Evolutionary conservation across 805 yeast genomes (phyloP).

Genomic region (Tetrapisispora pingtungensis): DNA sequence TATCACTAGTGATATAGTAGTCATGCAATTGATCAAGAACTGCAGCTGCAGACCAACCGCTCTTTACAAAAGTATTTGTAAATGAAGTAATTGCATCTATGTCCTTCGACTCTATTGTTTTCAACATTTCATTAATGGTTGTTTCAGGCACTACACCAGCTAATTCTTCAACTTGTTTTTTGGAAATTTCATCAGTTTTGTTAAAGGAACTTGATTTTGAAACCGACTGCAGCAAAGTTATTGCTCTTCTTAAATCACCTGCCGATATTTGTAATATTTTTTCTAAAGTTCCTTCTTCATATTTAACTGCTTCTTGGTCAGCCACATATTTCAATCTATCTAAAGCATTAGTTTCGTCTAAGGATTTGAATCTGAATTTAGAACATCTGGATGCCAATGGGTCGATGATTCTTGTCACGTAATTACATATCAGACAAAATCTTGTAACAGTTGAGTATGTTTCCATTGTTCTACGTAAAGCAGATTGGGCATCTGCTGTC

Average conservation of each 20-base stretch:
- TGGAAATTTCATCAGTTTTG: constrained; percentile 34
- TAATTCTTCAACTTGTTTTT: constrained; percentile 48
- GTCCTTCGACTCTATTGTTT: constrained; percentile 28
- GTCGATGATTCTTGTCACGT: constrained; percentile 91
- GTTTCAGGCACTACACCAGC: constrained; percentile 63
- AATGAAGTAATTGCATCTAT: constrained; percentile 29
- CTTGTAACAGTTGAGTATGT: constrained; percentile 82
- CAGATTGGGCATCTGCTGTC: constrained; percentile 95
- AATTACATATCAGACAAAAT: constrained; percentile 90
- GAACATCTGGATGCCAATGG: constrained; percentile 96
- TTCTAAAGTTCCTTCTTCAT: constrained; percentile 43
- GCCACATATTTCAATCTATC: constrained; percentile 54
- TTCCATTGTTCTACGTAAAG: constrained; percentile 90
- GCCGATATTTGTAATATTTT: constrained; percentile 62
- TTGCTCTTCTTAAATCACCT: constrained; percentile 92
- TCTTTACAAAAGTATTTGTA: constrained; percentile 40
- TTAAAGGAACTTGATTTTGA: constrained; percentile 40
- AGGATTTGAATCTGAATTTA: constrained; percentile 78
- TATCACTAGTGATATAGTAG: constrained; percentile 45
- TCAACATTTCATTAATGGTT: constrained; percentile 35
- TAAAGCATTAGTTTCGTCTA: constrained; percentile 64
- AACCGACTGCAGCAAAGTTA: constrained; percentile 81
- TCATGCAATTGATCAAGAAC: constrained; percentile 66
- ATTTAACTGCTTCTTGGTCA: constrained; percentile 35
- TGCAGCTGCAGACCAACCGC: constrained; percentile 76